Conservation (phyloP, 2,329 filamentous ascomycete species). For the Keithomyces neogunnii region DNA sequence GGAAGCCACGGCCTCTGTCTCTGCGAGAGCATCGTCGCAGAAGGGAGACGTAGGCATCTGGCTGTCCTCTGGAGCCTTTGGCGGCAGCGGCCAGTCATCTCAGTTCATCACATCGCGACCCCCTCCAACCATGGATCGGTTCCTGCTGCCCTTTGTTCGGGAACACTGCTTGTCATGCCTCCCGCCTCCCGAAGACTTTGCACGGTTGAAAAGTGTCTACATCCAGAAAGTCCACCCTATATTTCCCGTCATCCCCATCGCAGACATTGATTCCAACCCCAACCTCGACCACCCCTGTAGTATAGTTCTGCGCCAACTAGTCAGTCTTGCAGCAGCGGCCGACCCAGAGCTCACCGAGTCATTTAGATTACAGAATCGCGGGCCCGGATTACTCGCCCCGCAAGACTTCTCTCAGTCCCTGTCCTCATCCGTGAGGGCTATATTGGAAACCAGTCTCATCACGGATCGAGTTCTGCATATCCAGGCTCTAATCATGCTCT, state of each 20-base stretch:
- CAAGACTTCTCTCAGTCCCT: constrained; percentile 40
- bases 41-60: constrained; percentile 49
- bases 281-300: constrained; percentile 23
- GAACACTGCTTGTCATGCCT: constrained; percentile 38
- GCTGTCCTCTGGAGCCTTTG: constrained; percentile 28
- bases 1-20: constrained; percentile 36
- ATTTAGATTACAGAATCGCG: constrained; percentile 33
- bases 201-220: constrained; percentile 36
- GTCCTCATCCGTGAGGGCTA: constrained; percentile 38
- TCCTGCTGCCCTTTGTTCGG: constrained; percentile 33
- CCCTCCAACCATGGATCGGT: constrained; percentile 30
- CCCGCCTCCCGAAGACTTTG: constrained; percentile 38
- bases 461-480: constrained; percentile 46
- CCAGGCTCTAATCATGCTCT: constrained; percentile 44
- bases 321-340: constrained; percentile 45
- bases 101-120: constrained; percentile 30
- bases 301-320: constrained; percentile 43
- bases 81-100: constrained; percentile 18
- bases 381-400: constrained; percentile 29
- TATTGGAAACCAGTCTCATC: constrained; percentile 45
- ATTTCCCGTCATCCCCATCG: constrained; percentile 40
- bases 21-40: constrained; percentile 27
- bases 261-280: constrained; percentile 20
- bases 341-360: constrained; percentile 36
- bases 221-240: constrained; percentile 46